Evolutionary conservation across 306 rosid genomes (phyloP).

Genomic region (Psophocarpus tetragonolobus): DNA sequence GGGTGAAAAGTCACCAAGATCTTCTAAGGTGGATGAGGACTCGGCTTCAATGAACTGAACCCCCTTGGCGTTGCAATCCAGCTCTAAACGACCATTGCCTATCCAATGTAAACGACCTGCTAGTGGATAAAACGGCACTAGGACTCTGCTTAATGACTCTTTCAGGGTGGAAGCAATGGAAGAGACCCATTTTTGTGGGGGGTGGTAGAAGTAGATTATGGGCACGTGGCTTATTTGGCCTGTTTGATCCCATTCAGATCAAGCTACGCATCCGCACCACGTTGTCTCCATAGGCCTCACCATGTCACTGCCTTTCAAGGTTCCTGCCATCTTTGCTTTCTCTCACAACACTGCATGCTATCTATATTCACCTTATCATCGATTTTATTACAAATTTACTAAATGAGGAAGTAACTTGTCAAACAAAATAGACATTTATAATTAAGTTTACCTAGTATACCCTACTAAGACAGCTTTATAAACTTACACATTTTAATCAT

Average conservation of each 20-base stretch:
- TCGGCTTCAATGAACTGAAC: conserved; percentile 54
- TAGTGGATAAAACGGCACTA: conserved; percentile 64
- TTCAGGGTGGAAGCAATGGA: conserved; percentile 40
- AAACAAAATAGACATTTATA: too few species aligned
- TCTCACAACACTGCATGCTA: too few species aligned
- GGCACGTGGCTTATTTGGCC: conserved; percentile 52
- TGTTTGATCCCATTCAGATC: conserved; percentile 62
- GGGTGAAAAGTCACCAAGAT: conserved; percentile 46
- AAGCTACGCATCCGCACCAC: conserved; percentile 38
- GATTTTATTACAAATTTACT: too few species aligned
- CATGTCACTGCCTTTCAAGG: conserved; percentile 24
- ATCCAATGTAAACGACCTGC: conserved; percentile 63
- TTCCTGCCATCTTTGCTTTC: conserved; percentile 42
- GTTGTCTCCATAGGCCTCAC: conserved; percentile 50
- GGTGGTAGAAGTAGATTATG: conserved; percentile 51
- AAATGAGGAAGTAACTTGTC: too few species aligned
- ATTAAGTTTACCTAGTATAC: too few species aligned
- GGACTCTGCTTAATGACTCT: conserved; percentile 45
- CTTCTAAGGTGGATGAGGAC: conserved; percentile 27
- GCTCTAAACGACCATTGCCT: conserved; percentile 48
- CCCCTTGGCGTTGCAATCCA: conserved; percentile 59
- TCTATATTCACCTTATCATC: too few species aligned
- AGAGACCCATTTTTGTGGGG: conserved; percentile 18
- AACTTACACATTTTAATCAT: too few species aligned
- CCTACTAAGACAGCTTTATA: too few species aligned